Evolutionary conservation across 169 alveolate species (phyloP), one percentile per base, ranked within the genome.

Genomic region (Eimeria necatrix): DNA sequence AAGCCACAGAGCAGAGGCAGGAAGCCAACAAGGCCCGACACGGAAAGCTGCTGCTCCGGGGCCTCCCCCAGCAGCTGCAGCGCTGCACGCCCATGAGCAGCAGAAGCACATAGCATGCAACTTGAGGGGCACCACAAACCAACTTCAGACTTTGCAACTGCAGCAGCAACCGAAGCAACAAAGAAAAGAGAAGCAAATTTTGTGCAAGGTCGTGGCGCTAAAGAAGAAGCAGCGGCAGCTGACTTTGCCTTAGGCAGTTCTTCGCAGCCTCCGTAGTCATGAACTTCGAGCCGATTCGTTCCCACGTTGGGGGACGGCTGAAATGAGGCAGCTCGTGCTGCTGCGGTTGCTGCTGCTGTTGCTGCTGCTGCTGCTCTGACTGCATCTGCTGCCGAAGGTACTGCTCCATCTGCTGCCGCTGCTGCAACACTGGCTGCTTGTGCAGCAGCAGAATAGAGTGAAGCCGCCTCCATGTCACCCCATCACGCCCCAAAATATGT

Each of bases 311-410:
- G 12, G 68, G 0, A 56, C 68, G 68, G 68, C 68, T 56, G 20
- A 56, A 56, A 2, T 32, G 41, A 32, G 2, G 41, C 41, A 32
- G 41, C 22, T 18, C n/a, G 14, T 68, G 32, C 32, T 18, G 78
- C 2, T 18, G 78, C 2, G n/a, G 78, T 18, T 68, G 78, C 78
- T 68, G 56, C 73, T 32, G 24, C 73, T 81, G 83, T 14, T 7
- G 18, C 53, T 49, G 87, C 68, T 20, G 90, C 90, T 53, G 90
- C 53, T 10, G 89, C 70, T 49, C 48, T 48, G 46, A 68, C 89
- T 80, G 68, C 68, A 5, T 61, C 56, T 78, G 71, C 70, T 78
- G 49, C 89, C 6, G 89, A 26, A 16, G 71, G 9, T 48, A 5
- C 32, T 80, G 89, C 46, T 12, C 9, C 85, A 7, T 0, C 7